phyloP scores from a whole-genome alignment of 169 alveolate genomes.

The Plasmodium reichenowi region DNA sequence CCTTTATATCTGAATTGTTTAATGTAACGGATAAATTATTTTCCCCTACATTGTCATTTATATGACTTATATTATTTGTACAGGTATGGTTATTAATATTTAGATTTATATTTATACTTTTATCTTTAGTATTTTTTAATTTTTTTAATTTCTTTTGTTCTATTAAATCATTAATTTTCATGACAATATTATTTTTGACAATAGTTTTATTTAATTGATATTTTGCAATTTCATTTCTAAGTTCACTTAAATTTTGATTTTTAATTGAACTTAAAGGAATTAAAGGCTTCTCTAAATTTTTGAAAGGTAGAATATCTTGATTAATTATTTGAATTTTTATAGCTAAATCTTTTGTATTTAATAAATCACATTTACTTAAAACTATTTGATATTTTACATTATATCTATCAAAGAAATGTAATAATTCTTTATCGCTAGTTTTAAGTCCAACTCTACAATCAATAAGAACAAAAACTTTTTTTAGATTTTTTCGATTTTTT shows the following conservation, averaged over 20 bases:
- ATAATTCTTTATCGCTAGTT: constrained; percentile 82
- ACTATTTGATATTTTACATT: constrained; percentile 82
- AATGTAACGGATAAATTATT: background rate
- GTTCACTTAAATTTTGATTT: constrained; percentile 82
- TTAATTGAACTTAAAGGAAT: constrained; percentile 83
- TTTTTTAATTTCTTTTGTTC: constrained; percentile 51
- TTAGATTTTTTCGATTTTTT: constrained; percentile 80
- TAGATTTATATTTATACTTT: background rate
- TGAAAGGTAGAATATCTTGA: constrained; percentile 77
- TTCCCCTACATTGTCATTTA: background rate
- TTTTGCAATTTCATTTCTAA: constrained; percentile 78
- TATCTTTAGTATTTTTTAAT: constrained; percentile 18
- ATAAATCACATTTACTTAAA: constrained; percentile 84
- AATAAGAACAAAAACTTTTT: constrained; percentile 81
- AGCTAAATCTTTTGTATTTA: constrained; percentile 71
- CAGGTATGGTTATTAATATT: too few species aligned
- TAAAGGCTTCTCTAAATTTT: constrained; percentile 70
- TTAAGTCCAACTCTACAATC: constrained; percentile 85
- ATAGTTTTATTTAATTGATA: constrained; percentile 79
- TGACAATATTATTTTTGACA: constrained; percentile 69
- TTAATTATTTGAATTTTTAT: constrained; percentile 67
- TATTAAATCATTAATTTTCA: constrained; percentile 70
- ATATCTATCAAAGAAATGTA: constrained; percentile 82
- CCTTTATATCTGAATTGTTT: background rate
- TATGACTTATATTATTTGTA: background rate